Evolutionary conservation across 257 asterid genomes (phyloP), one percentile per base, ranked within the genome.

Genomic region (Parsonsia alboflavescens): DNA sequence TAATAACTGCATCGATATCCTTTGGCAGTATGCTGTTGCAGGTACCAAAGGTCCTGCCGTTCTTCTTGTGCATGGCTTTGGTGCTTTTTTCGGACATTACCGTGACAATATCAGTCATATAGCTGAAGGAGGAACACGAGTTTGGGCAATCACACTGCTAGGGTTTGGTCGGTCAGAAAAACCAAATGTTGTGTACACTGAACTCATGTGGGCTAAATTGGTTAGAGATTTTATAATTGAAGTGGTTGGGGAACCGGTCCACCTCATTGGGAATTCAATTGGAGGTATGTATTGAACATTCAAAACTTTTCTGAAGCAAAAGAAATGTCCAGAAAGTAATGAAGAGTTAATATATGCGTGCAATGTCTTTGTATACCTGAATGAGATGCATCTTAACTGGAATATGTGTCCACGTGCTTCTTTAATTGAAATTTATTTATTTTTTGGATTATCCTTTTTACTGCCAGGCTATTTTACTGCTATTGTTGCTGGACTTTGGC

Each of bases 1-100:
- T 71, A n/a, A 48, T 54, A 10, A 0, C 19, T 30, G 13, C 1
- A 66, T 69, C 79, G 56, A 66, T 86, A 86, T 75, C 67, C 76
- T 33, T 82, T 78, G 77, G 57, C 89, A 91, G 98, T 93, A 93
- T 77, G 87, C 93, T 21, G 90, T 85, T 78, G 82, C 87, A 77
- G 96, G 98, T 48, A 75, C 75, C 77, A 86, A 82, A 79, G 98
- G 98, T 76, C 92, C 97, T 48, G 89, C 91, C 36, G 59, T 91
- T 83, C 93, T 93, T 75, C 98, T 93, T 72, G 97, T 93, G 67
- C 98, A 93, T 82, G 98, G 98, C 57, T 93, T 93, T 80, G 98
- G 98, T 73, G 98, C 98, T 68, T 91, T 91, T 84, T 58, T 87
- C 85, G 95, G 87, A 84, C 98, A 93, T 84, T 93, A 81, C 85